Evolutionary conservation across 805 yeast genomes (phyloP), one percentile per base, ranked within the genome.

Genomic region (Saitoella complicata): DNA sequence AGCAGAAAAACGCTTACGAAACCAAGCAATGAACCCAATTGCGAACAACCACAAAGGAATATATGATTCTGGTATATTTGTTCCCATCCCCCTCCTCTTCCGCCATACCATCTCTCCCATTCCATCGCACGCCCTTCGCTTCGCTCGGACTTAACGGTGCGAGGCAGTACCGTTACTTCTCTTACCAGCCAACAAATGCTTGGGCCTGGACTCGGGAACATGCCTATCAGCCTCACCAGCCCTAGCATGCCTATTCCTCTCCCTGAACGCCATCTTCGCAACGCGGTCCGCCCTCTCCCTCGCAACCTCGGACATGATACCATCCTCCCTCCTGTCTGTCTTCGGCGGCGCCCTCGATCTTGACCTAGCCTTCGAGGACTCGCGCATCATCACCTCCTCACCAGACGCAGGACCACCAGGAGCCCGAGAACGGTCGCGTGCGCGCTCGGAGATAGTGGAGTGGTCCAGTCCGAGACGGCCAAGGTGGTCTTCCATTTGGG

Each of bases 181-280:
- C 74, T 91, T 91, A 68, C 99, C 99, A 57, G 85, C 68, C 70
- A 80, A 82, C 73, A 91, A 71, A 68, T 91, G 98, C 71, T 87
- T 88, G 51, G 96, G 95, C 68, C 83, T 65, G 50, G 83, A 69
- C 43, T 82, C 91, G 45, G 86, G 74, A 46, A 76, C 70, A 63
- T 85, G 94, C 66, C 97, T 79, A 67, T 91, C 99, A 59, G 83
- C 81, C 69, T 91, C 99, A 69, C 97, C 95, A 53, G 77, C 81
- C 66, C 94, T 78, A 38, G 96, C 95, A 58, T 71, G 65, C 70
- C 87, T 79, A 67, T 87, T 84, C 69, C 97, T 78, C 60, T 82
- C 93, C 67, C 95, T 78, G 75, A 95, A 84, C 64, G 83, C 87
- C 56, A 83, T 63, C 70, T 86, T 87, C 59, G 76, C 80, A 66